Evolutionary conservation across 2,329 filamentous ascomycete genomes (phyloP).

Genomic region (Clarireedia monteithiana): DNA sequence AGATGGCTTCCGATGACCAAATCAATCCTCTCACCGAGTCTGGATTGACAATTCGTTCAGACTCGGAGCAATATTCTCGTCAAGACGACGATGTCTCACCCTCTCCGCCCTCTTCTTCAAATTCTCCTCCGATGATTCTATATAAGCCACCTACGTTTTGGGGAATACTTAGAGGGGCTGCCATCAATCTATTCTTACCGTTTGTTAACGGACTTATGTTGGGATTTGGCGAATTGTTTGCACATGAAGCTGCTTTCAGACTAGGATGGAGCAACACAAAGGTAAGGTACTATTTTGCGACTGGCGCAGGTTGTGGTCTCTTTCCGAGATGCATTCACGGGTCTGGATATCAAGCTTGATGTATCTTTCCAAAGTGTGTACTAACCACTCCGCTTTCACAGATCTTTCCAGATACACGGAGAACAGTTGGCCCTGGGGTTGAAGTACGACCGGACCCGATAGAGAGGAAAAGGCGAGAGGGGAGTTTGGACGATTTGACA

Average conservation of each 20-base stretch:
- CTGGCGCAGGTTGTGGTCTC: not conserved
- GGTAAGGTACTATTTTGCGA: constrained; percentile 42
- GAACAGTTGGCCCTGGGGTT: constrained; percentile 71
- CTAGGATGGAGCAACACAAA: constrained; percentile 92
- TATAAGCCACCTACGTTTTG: constrained; percentile 86
- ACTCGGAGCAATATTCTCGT: constrained; percentile 75
- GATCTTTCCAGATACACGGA: constrained; percentile 30
- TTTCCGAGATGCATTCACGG: no score
- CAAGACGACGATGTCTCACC: constrained; percentile 49
- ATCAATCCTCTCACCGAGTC: constrained; percentile 58
- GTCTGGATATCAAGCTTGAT: no score
- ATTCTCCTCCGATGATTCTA: constrained; percentile 65
- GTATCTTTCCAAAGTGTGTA: not conserved
- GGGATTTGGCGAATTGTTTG: constrained; percentile 93
- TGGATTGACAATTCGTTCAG: constrained; percentile 69
- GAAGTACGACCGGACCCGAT: constrained; percentile 65
- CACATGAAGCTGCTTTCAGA: constrained; percentile 88
- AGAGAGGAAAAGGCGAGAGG: constrained; percentile 34
- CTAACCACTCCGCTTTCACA: constrained; percentile 8
- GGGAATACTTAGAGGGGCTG: constrained; percentile 77
- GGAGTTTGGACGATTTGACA: constrained; percentile 58
- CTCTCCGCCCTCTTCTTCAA: constrained; percentile 52
- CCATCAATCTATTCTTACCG: constrained; percentile 90
- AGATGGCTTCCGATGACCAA: constrained; percentile 46
- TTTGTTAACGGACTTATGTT: constrained; percentile 99